Conservation (phyloP, 2,329 filamentous ascomycete genomes). For the Phyllosticta citribraziliensis region DNA sequence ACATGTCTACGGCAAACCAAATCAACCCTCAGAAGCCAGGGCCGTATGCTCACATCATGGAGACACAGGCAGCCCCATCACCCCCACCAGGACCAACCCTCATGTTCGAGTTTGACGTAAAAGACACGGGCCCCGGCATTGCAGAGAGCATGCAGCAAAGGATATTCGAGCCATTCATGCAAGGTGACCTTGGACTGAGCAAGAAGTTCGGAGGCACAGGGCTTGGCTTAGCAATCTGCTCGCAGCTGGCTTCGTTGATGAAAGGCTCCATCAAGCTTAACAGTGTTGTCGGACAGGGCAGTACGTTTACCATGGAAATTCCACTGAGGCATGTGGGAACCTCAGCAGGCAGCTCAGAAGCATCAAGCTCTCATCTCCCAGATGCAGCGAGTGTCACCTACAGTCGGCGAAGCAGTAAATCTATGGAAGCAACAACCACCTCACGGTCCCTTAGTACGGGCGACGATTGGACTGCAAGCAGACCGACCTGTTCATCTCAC, state of each 20-base stretch:
- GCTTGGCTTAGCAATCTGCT: constrained; percentile 78
- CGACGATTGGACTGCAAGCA: constrained; percentile 24
- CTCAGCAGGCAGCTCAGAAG: constrained; percentile 45
- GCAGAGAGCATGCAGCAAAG: constrained; percentile 65
- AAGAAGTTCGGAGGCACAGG: constrained; percentile 88
- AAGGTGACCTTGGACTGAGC: constrained; percentile 80
- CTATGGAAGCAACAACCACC: constrained; percentile 7
- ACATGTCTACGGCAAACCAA: constrained; percentile 32
- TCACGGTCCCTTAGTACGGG: background rate
- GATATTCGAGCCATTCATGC: constrained; percentile 90
- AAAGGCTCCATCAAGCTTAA: constrained; percentile 62
- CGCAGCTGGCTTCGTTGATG: constrained; percentile 77
- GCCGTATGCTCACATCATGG: constrained; percentile 25
- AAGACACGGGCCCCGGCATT: constrained; percentile 83
- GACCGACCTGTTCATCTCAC: constrained; percentile 23
- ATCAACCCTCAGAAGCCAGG: constrained; percentile 34
- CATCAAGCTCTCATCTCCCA: constrained; percentile 20
- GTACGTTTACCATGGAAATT: constrained; percentile 73
- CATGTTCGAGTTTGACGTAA: constrained; percentile 77
- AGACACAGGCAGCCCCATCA: constrained; percentile 25
- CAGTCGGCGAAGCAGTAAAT: constrained; percentile 14
- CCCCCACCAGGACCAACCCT: constrained; percentile 56
- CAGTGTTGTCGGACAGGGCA: constrained; percentile 64
- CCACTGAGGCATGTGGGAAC: constrained; percentile 69
- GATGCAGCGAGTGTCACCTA: constrained; percentile 16